A percentile compares a stretch with the other conserved stretches of the same genome.
Evolutionary conservation across 768 basidiomycete species (phyloP).

Genomic region (Amylocystis lapponica): DNA sequence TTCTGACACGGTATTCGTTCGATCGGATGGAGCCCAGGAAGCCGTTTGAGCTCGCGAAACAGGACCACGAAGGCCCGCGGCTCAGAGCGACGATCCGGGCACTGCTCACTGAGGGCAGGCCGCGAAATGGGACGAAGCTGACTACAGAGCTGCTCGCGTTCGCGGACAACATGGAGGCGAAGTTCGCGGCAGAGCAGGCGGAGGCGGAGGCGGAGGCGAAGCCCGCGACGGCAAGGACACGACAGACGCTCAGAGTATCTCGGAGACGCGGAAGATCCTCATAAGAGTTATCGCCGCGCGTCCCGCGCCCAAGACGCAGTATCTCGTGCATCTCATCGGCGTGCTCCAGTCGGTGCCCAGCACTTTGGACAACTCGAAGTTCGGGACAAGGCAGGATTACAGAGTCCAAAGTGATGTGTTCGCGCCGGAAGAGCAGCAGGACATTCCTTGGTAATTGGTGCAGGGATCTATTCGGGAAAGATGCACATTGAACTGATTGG

Average conservation of each 20-base stretch:
- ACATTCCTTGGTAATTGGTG: too few relatives aligned
- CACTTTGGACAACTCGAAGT: too few relatives aligned
- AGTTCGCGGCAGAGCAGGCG: slow-evolving; percentile 3
- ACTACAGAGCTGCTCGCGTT: slow-evolving; percentile 13
- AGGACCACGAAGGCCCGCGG: slow-evolving; percentile 9
- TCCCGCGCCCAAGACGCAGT: neutral
- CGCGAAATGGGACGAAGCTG: slow-evolving; percentile 17
- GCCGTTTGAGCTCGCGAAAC: slow-evolving; percentile 3
- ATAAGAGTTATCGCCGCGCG: neutral
- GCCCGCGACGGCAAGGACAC: neutral
- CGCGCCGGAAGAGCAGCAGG: too few relatives aligned
- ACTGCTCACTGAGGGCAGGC: slow-evolving; percentile 11
- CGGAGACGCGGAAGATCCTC: neutral
- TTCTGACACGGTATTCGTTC: neutral
- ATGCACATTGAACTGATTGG: too few relatives aligned
- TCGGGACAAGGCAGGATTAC: too few relatives aligned
- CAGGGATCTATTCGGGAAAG: too few relatives aligned
- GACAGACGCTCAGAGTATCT: neutral
- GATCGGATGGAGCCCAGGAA: neutral
- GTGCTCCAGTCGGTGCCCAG: neutral
- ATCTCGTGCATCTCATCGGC: neutral
- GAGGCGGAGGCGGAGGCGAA: slow-evolving; percentile 2
- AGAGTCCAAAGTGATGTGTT: too few relatives aligned
- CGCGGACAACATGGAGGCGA: slow-evolving; percentile 11
- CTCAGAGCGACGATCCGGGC: slow-evolving; percentile 9